phyloP scores from a whole-genome alignment of 2,329 filamentous ascomycete genomes.

The Xenosphaeropsis pyriputrescens region DNA sequence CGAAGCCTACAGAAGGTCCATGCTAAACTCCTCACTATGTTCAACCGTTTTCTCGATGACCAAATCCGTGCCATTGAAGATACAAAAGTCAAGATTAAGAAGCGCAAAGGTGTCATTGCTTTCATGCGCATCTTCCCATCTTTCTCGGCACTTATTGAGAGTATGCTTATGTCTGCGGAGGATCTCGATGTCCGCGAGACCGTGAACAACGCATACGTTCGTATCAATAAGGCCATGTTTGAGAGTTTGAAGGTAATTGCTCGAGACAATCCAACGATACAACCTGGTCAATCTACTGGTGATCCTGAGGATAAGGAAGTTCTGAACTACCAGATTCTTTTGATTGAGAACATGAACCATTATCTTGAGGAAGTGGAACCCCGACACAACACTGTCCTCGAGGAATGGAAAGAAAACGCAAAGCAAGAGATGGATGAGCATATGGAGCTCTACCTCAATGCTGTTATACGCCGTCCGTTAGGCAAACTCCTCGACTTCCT shows the following conservation, averaged over 20 bases:
- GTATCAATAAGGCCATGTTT: constrained; percentile 90
- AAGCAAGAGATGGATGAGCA: constrained; percentile 71
- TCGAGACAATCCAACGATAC: constrained; percentile 42
- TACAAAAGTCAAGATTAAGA: constrained; percentile 98
- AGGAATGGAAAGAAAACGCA: constrained; percentile 71
- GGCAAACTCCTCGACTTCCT: constrained; percentile 86
- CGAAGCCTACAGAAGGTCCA: constrained; percentile 69
- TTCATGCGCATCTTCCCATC: constrained; percentile 90
- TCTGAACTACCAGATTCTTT: constrained; percentile 89
- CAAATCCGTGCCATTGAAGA: constrained; percentile 94
- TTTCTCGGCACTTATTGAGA: constrained; percentile 73
- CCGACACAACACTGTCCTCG: constrained; percentile 57
- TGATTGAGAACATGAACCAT: constrained; percentile 99
- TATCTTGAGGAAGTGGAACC: constrained; percentile 85
- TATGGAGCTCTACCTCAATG: constrained; percentile 72
- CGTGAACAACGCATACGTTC: constrained; percentile 76
- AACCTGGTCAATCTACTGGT: constrained; percentile 24
- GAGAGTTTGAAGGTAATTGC: constrained; percentile 94
- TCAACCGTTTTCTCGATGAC: constrained; percentile 82
- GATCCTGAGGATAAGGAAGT: constrained; percentile 89
- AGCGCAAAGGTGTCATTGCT: constrained; percentile 88
- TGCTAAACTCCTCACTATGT: constrained; percentile 56
- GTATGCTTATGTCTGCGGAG: constrained; percentile 53
- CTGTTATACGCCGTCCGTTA: constrained; percentile 77
- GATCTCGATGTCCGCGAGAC: constrained; percentile 56